Percentiles rank a stretch among this genome's conserved stretches.
These are phyloP conservation scores for Ophiorrhiza pumila DNA, from an alignment of 257 asterid species.

Conservation along the genomic window DNA sequence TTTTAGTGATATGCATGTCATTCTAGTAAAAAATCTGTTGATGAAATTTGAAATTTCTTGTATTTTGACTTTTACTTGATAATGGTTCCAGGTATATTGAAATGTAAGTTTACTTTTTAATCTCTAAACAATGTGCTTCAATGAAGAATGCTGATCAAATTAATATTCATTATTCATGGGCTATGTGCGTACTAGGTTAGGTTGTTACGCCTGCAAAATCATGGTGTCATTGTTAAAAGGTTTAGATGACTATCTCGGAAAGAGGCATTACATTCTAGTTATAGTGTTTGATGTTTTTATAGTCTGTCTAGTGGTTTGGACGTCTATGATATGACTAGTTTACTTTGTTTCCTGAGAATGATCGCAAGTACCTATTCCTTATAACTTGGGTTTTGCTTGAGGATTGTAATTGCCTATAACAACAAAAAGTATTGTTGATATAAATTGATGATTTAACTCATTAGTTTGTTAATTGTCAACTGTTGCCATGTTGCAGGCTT, in stretches of 20 bases:
- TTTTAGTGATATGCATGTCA: not conserved
- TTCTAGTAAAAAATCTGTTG: not conserved
- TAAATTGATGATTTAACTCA: too few species aligned
- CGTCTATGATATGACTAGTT: not conserved
- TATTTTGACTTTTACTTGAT: not conserved
- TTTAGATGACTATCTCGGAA: not conserved
- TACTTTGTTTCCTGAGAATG: not conserved
- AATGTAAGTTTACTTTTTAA: not conserved
- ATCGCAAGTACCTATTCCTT: not conserved
- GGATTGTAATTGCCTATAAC: too few species aligned
- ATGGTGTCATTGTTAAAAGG: not conserved
- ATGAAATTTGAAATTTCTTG: not conserved
- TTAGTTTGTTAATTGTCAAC: not conserved
- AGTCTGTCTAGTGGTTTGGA: not conserved
- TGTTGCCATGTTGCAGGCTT: constrained; percentile 38
- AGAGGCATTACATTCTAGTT: not conserved
- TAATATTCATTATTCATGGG: not conserved
- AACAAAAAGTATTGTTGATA: too few species aligned
- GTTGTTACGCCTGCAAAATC: not conserved
- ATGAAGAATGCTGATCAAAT: not conserved
- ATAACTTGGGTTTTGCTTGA: not conserved
- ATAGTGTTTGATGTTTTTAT: not conserved
- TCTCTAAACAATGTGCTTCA: not conserved
- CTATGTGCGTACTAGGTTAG: not conserved
- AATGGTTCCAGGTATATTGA: not conserved